Evolutionary conservation across 108 stramenopile genomes (phyloP).

Genomic region (Skeletonema costatum): DNA sequence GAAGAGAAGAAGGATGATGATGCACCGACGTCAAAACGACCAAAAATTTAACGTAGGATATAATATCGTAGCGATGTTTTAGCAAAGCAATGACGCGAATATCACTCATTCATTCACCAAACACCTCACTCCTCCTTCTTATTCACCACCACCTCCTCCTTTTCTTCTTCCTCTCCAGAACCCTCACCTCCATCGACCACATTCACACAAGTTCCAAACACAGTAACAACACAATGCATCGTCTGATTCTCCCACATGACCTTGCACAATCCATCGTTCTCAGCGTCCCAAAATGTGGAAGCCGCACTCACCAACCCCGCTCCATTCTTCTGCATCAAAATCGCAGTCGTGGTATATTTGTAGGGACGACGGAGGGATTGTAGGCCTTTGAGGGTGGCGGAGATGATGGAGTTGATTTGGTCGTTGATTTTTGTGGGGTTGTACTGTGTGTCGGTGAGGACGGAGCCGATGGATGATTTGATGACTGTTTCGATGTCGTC

Average conservation of each 20-base stretch:
- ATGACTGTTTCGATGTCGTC: conserved; percentile 78
- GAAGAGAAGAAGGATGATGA: conserved; percentile 35
- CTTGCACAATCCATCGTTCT: conserved; percentile 65
- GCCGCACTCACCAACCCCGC: conserved; percentile 74
- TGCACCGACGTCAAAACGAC: conserved; percentile 22
- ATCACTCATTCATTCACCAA: no score
- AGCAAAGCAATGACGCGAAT: not conserved
- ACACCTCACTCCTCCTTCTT: not conserved
- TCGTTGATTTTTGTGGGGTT: conserved; percentile 53
- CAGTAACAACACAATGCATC: conserved; percentile 82
- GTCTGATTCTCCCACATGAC: conserved; percentile 77
- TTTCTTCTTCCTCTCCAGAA: not conserved
- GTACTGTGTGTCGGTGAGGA: conserved; percentile 26
- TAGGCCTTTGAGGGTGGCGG: conserved; percentile 69
- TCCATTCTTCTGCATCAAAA: conserved; percentile 87
- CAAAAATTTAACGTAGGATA: conserved; percentile 15
- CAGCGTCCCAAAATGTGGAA: conserved; percentile 73
- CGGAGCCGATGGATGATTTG: conserved; percentile 65
- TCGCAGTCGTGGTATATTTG: conserved; percentile 78
- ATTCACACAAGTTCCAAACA: conserved; percentile 63
- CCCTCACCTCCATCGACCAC: conserved; percentile 27
- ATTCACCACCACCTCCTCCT: not conserved
- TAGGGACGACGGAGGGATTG: conserved; percentile 80
- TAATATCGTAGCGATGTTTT: no score
- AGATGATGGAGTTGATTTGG: conserved; percentile 74